Conservation (phyloP, 305 asterid species). For the Fraxinus velutina region DNA sequence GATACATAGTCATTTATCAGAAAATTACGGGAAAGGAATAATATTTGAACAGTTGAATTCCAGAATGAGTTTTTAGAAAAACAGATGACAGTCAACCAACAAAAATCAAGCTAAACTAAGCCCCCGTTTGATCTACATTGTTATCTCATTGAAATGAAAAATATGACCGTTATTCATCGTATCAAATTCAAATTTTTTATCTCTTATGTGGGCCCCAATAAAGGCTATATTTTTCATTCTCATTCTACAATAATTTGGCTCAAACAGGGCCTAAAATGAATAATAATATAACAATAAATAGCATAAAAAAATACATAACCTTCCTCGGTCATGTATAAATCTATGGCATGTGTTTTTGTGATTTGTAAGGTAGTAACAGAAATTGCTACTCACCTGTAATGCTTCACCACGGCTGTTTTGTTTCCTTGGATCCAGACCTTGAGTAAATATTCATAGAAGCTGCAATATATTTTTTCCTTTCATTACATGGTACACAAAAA, state of each 20-base stretch:
- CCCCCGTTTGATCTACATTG: too few relatives aligned
- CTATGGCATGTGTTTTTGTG: not conserved
- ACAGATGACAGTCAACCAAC: not conserved
- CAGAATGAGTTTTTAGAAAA: not conserved
- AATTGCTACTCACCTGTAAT: slow-evolving; percentile 57
- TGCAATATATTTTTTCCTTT: slow-evolving; percentile 34
- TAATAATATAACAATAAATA: not conserved
- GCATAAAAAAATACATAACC: not conserved
- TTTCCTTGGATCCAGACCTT: slow-evolving; percentile 99
- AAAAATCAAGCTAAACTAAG: not conserved
- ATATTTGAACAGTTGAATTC: not conserved
- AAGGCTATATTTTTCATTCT: too few relatives aligned
- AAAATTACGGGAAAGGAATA: slow-evolving; percentile 15
- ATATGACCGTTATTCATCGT: too few relatives aligned
- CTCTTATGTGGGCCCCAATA: too few relatives aligned
- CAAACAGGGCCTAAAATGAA: not conserved
- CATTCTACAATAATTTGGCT: too few relatives aligned
- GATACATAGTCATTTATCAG: slow-evolving; percentile 14
- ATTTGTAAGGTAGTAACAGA: not conserved
- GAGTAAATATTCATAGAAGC: slow-evolving; percentile 91
- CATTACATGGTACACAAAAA: not conserved
- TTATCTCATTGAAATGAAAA: too few relatives aligned
- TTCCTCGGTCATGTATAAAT: not conserved
- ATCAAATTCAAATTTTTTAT: too few relatives aligned
- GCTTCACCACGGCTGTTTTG: slow-evolving; percentile 73